Base-by-base conservation (phyloP, 305 asterid genomes). In the Fraxinus albicans region DNA sequence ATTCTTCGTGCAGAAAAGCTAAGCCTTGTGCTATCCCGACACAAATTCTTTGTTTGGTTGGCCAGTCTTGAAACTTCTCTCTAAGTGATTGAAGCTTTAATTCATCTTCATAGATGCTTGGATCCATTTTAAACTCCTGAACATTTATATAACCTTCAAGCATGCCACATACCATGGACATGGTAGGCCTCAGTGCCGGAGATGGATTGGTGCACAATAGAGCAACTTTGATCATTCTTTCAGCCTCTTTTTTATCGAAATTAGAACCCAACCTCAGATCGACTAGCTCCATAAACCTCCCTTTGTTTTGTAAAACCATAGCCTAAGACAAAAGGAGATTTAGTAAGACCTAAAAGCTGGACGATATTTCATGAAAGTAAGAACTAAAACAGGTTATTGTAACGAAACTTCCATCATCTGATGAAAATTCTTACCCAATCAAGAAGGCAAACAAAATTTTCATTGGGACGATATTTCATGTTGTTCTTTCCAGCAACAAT, bases 111-210 rank as follows among this genome's bases (percentile, higher is more conserved):
- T 78, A 76, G 76, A 87, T 85, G 60, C 31, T 77, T 31, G 94
- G 88, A 63, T 88, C 88, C 73, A 83, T 65, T 86, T 88, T 82
- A 63, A 87, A 83, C 38, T 89, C 90, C 33, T 86, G 88, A n/a
- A 90, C 80, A 44, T 80, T 82, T 25, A 77, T 78, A 27, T 80
- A 47, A 17, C 94, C 94, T 85, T 84, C 86, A 72, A 92, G 92
- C 94, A 92, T 86, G 80, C 87, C 75, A 8, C 89, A 87, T 4
- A 91, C 91, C 77, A 87, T 85, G 2, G 92, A 88, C 93, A 92
- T 91, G 19, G 90, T 88, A n/a, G 96, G 94, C 69, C 94, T 83
- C 0, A 92, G 88, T 0, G 96, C 82, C 6, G 93, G 94, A 55
- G 93, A 88, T 1, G 94, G 92, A 70, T 90, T 90, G 0, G 90